Base-by-base conservation (phyloP, 2,329 filamentous ascomycete species). In the Fusarium sp. region DNA sequence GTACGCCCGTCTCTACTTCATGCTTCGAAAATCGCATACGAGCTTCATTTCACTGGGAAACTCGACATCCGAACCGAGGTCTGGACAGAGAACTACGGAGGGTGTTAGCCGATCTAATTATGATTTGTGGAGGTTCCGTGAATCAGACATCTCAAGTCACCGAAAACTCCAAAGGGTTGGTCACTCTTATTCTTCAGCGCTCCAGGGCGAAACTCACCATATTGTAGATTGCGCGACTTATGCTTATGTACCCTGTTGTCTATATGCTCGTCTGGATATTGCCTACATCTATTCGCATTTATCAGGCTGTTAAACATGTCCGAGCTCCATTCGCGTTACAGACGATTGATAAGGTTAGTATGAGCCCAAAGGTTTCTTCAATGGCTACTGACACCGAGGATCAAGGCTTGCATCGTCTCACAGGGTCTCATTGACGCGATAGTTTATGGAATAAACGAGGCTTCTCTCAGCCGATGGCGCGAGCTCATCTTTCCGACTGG, bases 1-100 rank as follows among this genome's bases (percentile, higher is more conserved):
- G 49, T 52, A 52, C 8, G 49, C 49, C 2, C 49, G 49, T 7
- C 37, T 52, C 1, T 52, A 52, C 49, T 46, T 31, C 1, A 52
- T 52, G 18, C 49, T 52, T 9, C 27, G 49, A 3, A 52, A 25
- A 13, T 52, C 49, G 6, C 49, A 52, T 10, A 52, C 25, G 27
- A 52, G 49, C 4, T 52, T 52, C 3, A 52, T 52, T 15, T 52
- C 49, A 14, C 49, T 52, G 0, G 49, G 49, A 7, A 46, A 52
- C 23, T 40, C 35, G 5, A 4, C 39, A 4, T 52, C 49, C 5
- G 27, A 52, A 2, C 37, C 37, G 0, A 10, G 18, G 6, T 52
- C 39, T 0, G 9, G 39, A 18, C 33, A 49, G 11, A 7, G 47
- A 1, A 50, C 23, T 13, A 1, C 25, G 29, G 5, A 5, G 13